phyloP scores from a whole-genome alignment of 148 eudicot genomes.

The Salicornia ramosissima region DNA sequence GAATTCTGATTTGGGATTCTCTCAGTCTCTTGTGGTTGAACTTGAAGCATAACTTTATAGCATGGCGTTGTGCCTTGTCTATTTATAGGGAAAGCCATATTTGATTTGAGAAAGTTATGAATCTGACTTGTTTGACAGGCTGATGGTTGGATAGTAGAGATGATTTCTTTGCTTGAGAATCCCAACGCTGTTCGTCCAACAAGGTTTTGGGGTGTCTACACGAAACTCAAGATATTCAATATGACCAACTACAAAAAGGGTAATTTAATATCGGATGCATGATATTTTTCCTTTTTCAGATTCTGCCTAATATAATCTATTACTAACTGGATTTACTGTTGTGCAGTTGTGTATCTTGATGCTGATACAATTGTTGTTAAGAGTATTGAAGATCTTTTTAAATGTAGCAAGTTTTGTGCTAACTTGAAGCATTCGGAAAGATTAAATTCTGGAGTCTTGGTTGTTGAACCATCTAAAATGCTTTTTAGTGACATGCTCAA shows the following conservation, averaged over 20 bases:
- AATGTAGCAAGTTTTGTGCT: constrained; percentile 92
- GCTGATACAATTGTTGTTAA: constrained; percentile 95
- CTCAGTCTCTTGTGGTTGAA: neutral
- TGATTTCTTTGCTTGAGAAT: constrained; percentile 71
- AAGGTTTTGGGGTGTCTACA: constrained; percentile 99
- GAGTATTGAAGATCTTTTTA: constrained; percentile 82
- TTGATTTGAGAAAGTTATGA: neutral
- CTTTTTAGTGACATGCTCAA: constrained; percentile 82
- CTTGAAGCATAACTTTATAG: neutral
- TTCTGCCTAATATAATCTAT: neutral
- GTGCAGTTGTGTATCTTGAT: constrained; percentile 96
- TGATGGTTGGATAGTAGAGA: constrained; percentile 93
- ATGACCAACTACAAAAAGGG: constrained; percentile 88
- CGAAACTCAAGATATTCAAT: constrained; percentile 92
- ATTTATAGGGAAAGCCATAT: neutral
- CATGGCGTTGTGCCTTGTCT: neutral
- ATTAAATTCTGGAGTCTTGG: constrained; percentile 97
- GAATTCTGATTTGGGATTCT: neutral
- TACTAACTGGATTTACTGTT: neutral
- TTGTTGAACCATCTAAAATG: constrained; percentile 80
- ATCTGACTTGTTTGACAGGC: constrained; percentile 50
- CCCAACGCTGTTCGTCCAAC: constrained; percentile 82
- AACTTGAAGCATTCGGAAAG: constrained; percentile 97
- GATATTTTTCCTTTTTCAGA: neutral
- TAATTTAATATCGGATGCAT: constrained; percentile 24